Evolutionary conservation across 1,284 basidiomycete genomes (phyloP).

Genomic region (Ceratobasidium sp.): DNA sequence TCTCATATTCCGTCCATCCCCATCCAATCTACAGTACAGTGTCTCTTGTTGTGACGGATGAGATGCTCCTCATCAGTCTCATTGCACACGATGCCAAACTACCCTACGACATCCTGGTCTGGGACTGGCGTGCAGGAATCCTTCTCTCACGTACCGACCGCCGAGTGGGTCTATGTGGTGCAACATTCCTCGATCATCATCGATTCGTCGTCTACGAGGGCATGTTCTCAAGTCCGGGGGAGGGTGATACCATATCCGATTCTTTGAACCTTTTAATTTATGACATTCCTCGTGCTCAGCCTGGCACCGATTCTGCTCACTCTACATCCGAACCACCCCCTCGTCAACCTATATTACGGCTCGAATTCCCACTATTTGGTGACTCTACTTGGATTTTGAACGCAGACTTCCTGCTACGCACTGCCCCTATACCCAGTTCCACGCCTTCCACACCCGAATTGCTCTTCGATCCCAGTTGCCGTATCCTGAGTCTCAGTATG

Average conservation of each 20-base stretch:
- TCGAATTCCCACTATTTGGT: constrained; percentile 5
- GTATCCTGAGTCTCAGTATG: constrained; percentile 11
- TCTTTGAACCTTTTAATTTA: not conserved
- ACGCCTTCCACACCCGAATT: not conserved
- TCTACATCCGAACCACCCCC: not conserved
- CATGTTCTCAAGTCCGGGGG: not conserved
- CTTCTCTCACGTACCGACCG: not conserved
- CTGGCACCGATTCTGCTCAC: not conserved
- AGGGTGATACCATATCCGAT: not conserved
- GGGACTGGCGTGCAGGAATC: constrained; percentile 5
- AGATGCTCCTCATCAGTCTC: not conserved
- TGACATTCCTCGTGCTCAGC: not conserved
- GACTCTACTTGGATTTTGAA: too few relatives aligned
- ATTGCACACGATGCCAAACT: not conserved
- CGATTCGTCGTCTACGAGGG: not conserved
- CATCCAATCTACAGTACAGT: not conserved
- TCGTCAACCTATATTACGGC: not conserved
- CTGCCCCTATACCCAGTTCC: not conserved
- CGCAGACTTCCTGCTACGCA: not conserved
- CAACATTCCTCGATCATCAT: not conserved
- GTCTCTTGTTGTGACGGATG: not conserved
- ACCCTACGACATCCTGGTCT: not conserved
- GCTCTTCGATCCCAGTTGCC: not conserved
- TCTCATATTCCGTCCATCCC: not conserved
- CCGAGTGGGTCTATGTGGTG: not conserved